A percentile compares a stretch with the other conserved stretches of the same genome.
Conservation (phyloP, 139 green algal species). For the Chlorella sp. region DNA sequence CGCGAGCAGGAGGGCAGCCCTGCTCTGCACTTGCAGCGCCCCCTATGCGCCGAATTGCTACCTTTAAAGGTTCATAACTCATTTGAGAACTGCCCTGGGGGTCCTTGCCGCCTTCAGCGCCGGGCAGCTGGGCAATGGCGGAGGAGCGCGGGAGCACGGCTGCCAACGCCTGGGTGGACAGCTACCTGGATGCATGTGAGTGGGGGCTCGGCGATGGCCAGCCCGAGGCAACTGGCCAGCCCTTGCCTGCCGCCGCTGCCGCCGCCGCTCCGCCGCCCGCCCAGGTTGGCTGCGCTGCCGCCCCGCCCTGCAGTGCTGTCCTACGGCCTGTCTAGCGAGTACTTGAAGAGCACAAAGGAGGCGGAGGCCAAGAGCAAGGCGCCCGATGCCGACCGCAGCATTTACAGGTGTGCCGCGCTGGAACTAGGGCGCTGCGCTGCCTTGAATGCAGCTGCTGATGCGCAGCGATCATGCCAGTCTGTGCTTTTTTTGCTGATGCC, state of each 20-base stretch:
- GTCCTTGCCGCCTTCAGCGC: too few species aligned
- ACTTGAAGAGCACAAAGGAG: constrained; percentile 39
- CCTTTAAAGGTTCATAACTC: too few species aligned
- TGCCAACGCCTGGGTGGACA: constrained; percentile 80
- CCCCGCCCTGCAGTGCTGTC: constrained; percentile 48
- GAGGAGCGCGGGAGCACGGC: not conserved
- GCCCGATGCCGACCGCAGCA: constrained; percentile 39
- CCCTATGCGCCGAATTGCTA: too few species aligned
- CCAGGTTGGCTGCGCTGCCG: not conserved
- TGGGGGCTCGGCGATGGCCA: not conserved
- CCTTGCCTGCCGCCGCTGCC: not conserved
- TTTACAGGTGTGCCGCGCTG: constrained; percentile 41
- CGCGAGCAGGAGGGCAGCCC: too few species aligned
- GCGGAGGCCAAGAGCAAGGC: constrained; percentile 22
- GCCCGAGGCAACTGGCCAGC: not conserved
- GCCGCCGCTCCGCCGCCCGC: not conserved
- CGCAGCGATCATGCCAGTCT: not conserved
- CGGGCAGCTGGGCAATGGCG: not conserved
- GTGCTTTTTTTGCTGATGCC: not conserved
- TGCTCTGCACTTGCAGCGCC: too few species aligned
- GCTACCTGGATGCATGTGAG: constrained; percentile 81
- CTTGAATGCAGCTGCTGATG: not conserved
- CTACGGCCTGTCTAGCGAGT: constrained; percentile 60
- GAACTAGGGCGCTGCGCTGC: not conserved
- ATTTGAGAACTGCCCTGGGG: too few species aligned